Evolutionary conservation across 331 rosid species (phyloP).

Genomic region (Prunus yedoensis): DNA sequence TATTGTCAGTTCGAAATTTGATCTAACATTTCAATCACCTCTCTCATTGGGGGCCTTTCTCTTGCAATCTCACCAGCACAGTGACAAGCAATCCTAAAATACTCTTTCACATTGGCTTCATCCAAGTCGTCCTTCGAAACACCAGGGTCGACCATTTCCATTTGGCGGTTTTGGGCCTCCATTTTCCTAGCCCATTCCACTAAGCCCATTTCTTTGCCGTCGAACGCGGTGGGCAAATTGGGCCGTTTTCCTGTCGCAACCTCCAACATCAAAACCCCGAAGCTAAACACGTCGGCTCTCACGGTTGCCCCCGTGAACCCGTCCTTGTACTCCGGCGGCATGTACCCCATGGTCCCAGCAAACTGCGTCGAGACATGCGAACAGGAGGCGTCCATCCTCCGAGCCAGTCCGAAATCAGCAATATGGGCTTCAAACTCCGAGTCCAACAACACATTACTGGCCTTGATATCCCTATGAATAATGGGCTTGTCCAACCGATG

Average conservation of each 20-base stretch:
- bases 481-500: slow-evolving; percentile 71
- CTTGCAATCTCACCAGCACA: slow-evolving; percentile 52
- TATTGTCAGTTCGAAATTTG: slow-evolving; percentile 15
- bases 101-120: slow-evolving; percentile 53
- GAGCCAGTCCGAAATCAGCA: slow-evolving; percentile 88
- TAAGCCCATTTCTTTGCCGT: slow-evolving; percentile 39
- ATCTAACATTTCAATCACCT: slow-evolving; percentile 38
- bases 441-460: slow-evolving; percentile 73
- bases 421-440: slow-evolving; percentile 67
- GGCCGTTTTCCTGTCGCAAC: slow-evolving; percentile 59
- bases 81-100: slow-evolving; percentile 58
- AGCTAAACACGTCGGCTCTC: slow-evolving; percentile 86
- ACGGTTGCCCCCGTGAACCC: slow-evolving; percentile 58
- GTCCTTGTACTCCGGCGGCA: slow-evolving; percentile 81
- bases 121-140: slow-evolving; percentile 41
- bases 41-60: slow-evolving; percentile 59
- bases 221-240: slow-evolving; percentile 43
- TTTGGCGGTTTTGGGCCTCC: slow-evolving; percentile 40
- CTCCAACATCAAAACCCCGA: slow-evolving; percentile 80
- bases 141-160: slow-evolving; percentile 62
- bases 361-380: slow-evolving; percentile 82
- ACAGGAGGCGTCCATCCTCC: slow-evolving; percentile 43
- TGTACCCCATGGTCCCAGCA: slow-evolving; percentile 91
- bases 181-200: slow-evolving; percentile 69
- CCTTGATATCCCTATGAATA: slow-evolving; percentile 82